Evolutionary conservation across 352 stramenopile species (phyloP), one percentile per base, ranked within the genome.

Genomic region (Phytophthora crassamura): DNA sequence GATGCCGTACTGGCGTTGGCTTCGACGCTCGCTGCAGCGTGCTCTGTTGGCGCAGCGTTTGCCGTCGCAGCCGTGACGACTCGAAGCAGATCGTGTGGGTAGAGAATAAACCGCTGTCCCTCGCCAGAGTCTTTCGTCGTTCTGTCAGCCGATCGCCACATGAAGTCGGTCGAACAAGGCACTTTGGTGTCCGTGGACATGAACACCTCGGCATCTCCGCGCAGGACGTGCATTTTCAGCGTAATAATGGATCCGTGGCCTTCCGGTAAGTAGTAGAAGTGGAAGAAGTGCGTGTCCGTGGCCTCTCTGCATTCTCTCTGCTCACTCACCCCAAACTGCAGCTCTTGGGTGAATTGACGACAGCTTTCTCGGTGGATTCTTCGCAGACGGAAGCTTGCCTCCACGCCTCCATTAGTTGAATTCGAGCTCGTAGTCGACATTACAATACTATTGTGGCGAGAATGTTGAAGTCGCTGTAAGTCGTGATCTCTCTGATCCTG

Each of bases 171-270:
- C 9, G 70, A 56, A 45, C 82, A 90, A 11, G 82, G 84, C 3
- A 79, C 81, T 49, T 74, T 80, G 10, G 84, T 93, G n/a, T 88
- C 67, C 0, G 80, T 90, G 0, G 82, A 91, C 66, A 93, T 58
- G 46, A 91, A 90, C 38, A 88, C 49, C 35, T 90, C 81, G 3
- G 79, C 82, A 16, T 90, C 76, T 20, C 84, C 84, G 7, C 49
- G 18, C 1, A 69, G 18, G 0, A 77, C 51, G 38, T 88, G 72
- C 28, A 93, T 71, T 45, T 82, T 81, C 25, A 91, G 38, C 2
- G 84, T 93, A 36, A 91, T 52, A 46, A 90, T 93, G 7, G 75
- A 72, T 0, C 68, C 76, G 12, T 82, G 48, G 0, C 47, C 33
- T 34, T 75, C 59, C 0, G 72, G 68, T 5, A 55, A 9, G 49